Evolutionary conservation across 768 basidiomycete genomes (phyloP), one percentile per base, ranked within the genome.

Genomic region (Boletus huronensis): DNA sequence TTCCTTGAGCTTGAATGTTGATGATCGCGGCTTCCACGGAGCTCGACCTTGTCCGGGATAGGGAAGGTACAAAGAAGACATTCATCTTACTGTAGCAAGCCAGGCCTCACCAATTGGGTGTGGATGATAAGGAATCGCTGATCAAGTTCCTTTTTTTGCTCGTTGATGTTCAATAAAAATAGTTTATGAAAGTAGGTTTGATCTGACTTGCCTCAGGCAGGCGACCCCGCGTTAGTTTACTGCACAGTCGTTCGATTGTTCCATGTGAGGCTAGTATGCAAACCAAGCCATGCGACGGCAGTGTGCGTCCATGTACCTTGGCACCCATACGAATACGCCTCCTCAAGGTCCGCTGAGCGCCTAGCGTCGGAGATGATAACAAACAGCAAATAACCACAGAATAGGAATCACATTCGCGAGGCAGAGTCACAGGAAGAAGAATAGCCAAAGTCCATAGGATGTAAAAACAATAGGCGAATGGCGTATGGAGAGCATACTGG

Each of bases 31-130:
- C 47, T 39, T 68, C 25, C 44, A 48, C 66, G 65, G 66, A 57
- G 38, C 35, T 39, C 41, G 48, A 57, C 49, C 28, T 48, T 36
- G 47, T 50, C 53, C 64, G 35, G 28, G 26, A 58, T 41, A 42
- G 58, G 36, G 52, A 59, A 57, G 35, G 52, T 6, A 49, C 13
- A 55, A 48, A 34, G 49, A 40, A 47, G 50, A 57, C 46, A n/a
- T 45, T 57, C 50, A 45, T 44, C 50, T 52, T 28, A 25, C 42
- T 36, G 45, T 49, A 23, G 32, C 47, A 28, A 31, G 31, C 46
- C 46, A 10, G 17, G 61, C 67, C 65, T 66, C 67, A 31, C 61
- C 58, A 48, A 53, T 42, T 39, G 45, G 57, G 66, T 63, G 65
- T 39, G 66, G 54, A 21, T 44, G 51, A 45, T 39, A 50, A 51